A percentile compares a stretch with the other conserved stretches of the same genome.
These are phyloP conservation scores for Flaveria floridana DNA, from an alignment of 140 eudicot genomes.

Conservation along the genomic window DNA sequence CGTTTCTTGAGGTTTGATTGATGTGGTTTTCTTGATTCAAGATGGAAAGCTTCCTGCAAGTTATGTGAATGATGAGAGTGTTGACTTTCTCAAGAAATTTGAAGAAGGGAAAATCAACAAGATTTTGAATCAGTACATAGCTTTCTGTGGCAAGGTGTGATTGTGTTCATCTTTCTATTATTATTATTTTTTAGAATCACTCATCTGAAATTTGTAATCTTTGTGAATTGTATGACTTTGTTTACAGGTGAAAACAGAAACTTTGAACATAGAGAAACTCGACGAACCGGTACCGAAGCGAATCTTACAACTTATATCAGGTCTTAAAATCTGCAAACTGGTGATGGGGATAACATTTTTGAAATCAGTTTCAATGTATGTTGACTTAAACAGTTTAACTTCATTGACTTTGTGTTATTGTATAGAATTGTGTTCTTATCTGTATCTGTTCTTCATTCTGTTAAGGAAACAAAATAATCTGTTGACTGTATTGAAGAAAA, in stretches of 20 bases:
- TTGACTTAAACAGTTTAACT: background rate
- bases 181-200: too few species aligned
- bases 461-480: conserved; percentile 52
- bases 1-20: conserved; percentile 2
- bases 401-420: conserved; percentile 15
- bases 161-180: background rate
- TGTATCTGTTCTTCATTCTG: conserved; percentile 1
- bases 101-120: conserved; percentile 61
- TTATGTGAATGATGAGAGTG: conserved; percentile 59
- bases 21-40: conserved; percentile 31
- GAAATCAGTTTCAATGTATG: conserved; percentile 65
- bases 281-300: conserved; percentile 54
- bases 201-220: background rate
- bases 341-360: conserved; percentile 67
- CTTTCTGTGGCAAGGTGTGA: conserved; percentile 73
- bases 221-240: background rate
- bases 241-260: conserved; percentile 62
- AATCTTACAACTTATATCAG: conserved; percentile 46
- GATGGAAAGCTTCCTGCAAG: conserved; percentile 76
- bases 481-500: conserved; percentile 39
- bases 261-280: conserved; percentile 44
- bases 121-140: conserved; percentile 49
- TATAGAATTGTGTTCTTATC: background rate
- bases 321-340: conserved; percentile 50
- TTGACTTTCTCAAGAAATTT: conserved; percentile 45